Evolutionary conservation across 1,284 basidiomycete genomes (phyloP).

Genomic region (Cystobasidiaceae sp.): DNA sequence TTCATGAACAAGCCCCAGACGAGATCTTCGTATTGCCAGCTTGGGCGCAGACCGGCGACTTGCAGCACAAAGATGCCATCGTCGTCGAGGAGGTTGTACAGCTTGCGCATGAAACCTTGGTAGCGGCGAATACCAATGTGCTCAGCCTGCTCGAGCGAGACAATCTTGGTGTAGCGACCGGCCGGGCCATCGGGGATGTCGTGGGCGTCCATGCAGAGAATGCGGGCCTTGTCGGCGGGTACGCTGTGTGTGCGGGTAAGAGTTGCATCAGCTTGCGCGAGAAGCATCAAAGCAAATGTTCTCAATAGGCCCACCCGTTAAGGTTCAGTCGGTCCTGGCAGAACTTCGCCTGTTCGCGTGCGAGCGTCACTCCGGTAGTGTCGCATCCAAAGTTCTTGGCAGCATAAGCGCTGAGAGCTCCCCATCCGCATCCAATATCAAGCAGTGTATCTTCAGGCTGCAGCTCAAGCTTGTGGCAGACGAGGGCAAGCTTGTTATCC

Average conservation of each 20-base stretch:
- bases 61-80: conserved; percentile 93
- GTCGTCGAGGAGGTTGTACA: conserved; percentile 90
- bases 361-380: conserved; percentile 91
- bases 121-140: conserved; percentile 96
- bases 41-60: conserved; percentile 86
- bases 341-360: conserved; percentile 83
- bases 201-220: conserved; percentile 90
- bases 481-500: conserved; percentile 94
- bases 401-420: conserved; percentile 87
- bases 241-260: conserved; percentile 45
- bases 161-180: conserved; percentile 82
- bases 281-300: not conserved
- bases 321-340: conserved; percentile 79
- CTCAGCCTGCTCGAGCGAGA: conserved; percentile 98
- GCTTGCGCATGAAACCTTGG: conserved; percentile 76
- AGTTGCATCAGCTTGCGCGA: not conserved
- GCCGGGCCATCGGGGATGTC: conserved; percentile 78
- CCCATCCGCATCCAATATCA: conserved; percentile 97
- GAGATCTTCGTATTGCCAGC: conserved; percentile 97
- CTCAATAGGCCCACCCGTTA: conserved; percentile 55
- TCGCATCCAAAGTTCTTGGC: conserved; percentile 96
- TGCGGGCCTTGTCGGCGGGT: conserved; percentile 69
- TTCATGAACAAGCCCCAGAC: conserved; percentile 69
- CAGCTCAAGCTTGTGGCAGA: conserved; percentile 90
- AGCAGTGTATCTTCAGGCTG: conserved; percentile 76